phyloP scores from a whole-genome alignment of 1,139 yeast genomes.

The Hansenula anomala region DNA sequence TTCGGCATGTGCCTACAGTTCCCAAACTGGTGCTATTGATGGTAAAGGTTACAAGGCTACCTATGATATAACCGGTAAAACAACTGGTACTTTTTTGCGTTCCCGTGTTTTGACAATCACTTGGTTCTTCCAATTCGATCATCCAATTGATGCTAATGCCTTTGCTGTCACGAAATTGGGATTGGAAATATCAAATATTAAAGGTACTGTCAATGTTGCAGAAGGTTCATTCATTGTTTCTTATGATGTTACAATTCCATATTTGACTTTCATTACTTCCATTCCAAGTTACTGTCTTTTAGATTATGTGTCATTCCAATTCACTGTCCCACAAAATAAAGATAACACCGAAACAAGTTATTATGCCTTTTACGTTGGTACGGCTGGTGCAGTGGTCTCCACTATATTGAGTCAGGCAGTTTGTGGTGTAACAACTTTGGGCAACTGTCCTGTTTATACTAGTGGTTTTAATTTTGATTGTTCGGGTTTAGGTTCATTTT shows the following conservation, averaged over 20 bases:
- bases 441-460: slow-evolving; percentile 5
- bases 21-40: slow-evolving; percentile 4
- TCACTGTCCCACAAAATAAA: slow-evolving; percentile 1
- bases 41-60: slow-evolving; percentile 5
- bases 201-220: slow-evolving; percentile 11
- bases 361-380: slow-evolving; percentile 11
- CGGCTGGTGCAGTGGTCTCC: slow-evolving; percentile 4
- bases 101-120: slow-evolving; percentile 6
- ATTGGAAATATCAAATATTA: slow-evolving; percentile 4
- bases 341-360: slow-evolving; percentile 1
- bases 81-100: background rate
- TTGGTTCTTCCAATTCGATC: slow-evolving; percentile 15
- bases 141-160: slow-evolving; percentile 6
- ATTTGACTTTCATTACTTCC: slow-evolving; percentile 1
- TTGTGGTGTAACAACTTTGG: background rate
- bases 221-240: slow-evolving; percentile 11
- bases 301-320: slow-evolving; percentile 12
- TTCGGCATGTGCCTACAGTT: slow-evolving; percentile 5
- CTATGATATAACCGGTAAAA: slow-evolving; percentile 6
- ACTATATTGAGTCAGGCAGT: background rate
- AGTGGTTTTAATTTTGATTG: slow-evolving; percentile 6
- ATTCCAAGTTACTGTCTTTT: slow-evolving; percentile 7
- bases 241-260: slow-evolving; percentile 4
- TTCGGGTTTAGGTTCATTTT: slow-evolving; percentile 4
- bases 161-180: slow-evolving; percentile 8